These are phyloP conservation scores for Stramenopiles sp. DNA, from an alignment of 352 stramenopile species.

Conservation along the genomic window DNA sequence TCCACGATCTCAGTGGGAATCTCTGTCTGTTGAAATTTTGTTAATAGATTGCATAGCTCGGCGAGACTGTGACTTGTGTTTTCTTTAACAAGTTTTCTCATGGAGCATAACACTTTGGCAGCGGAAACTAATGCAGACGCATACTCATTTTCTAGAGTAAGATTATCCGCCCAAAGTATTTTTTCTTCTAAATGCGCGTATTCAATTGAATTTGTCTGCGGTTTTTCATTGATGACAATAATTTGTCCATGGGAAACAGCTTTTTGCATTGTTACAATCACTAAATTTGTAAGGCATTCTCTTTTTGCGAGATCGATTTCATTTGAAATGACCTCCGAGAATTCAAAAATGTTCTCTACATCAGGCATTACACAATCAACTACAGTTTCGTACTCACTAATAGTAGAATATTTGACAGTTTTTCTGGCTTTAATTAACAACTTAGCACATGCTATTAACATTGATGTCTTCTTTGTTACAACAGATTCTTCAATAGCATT, in stretches of 20 bases:
- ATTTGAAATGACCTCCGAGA: background rate
- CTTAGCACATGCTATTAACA: background rate
- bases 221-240: background rate
- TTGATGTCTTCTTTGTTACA: background rate
- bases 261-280: background rate
- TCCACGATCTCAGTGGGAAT: background rate
- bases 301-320: slow-evolving; percentile 1
- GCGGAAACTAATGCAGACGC: background rate
- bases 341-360: background rate
- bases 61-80: background rate
- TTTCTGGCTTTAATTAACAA: background rate
- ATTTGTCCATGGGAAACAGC: background rate
- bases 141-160: background rate
- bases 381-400: background rate
- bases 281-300: background rate
- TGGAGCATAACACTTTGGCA: background rate
- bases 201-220: background rate
- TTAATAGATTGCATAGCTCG: background rate
- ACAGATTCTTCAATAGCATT: background rate
- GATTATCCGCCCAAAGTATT: background rate
- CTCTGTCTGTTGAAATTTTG: background rate
- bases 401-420: background rate
- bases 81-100: background rate
- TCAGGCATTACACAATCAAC: background rate
- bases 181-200: background rate